phyloP scores from a whole-genome alignment of 345 rosid species.

The Viola odorata region DNA sequence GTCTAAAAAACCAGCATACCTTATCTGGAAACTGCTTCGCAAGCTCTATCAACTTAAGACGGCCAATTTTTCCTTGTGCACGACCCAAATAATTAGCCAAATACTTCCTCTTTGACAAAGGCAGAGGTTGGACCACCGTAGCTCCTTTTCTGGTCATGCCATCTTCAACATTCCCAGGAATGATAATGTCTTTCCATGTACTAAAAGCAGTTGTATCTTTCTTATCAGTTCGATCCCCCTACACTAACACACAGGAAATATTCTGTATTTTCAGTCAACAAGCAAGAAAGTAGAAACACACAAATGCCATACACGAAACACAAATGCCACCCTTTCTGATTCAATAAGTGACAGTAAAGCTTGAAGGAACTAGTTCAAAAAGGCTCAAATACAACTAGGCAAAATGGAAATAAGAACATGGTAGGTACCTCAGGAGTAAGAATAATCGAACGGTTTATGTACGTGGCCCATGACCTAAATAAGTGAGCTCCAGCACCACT shows the following conservation, averaged over 20 bases:
- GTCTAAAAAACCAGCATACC: slow-evolving; percentile 34
- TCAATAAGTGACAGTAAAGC: neutral
- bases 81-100: slow-evolving; percentile 90
- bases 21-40: slow-evolving; percentile 76
- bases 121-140: slow-evolving; percentile 63
- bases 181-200: slow-evolving; percentile 96
- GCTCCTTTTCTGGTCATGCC: slow-evolving; percentile 60
- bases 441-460: slow-evolving; percentile 67
- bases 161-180: slow-evolving; percentile 93
- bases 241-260: slow-evolving; percentile 20
- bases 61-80: slow-evolving; percentile 82
- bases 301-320: neutral
- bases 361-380: neutral
- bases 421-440: slow-evolving; percentile 71
- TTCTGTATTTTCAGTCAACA: neutral
- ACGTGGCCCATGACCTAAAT: slow-evolving; percentile 68
- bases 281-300: neutral
- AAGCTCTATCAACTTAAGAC: slow-evolving; percentile 76
- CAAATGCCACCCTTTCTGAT: neutral
- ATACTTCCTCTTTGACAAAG: slow-evolving; percentile 66
- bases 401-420: neutral
- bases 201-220: slow-evolving; percentile 80
- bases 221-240: slow-evolving; percentile 98
- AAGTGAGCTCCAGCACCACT: slow-evolving; percentile 71
- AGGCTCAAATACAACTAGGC: no score